Base-by-base conservation (phyloP, 495 filamentous ascomycete genomes). In the Bombardia bombarda region DNA sequence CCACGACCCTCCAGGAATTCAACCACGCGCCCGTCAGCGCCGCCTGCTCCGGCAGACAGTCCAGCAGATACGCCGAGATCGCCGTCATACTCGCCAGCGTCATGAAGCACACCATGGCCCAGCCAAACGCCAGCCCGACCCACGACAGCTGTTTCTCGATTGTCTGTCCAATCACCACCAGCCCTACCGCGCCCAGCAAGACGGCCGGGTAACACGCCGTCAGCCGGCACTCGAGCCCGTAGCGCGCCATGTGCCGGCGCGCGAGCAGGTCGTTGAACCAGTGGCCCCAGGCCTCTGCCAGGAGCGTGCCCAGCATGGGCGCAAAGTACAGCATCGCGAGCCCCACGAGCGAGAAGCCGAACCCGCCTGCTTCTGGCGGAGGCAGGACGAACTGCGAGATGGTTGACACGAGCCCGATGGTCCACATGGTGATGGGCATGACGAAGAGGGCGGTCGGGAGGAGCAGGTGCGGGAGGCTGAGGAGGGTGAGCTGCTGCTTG, bases 121-220 rank as follows among this genome's bases (percentile, higher is more conserved):
- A 60, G 19, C 50, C 61, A 24, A 63, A 35, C 3, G 52, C 53
- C 24, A 63, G 48, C 13, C 55, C 48, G 32, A 61, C 51, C 47
- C 52, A 59, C 26, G 56, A 55, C 14, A 57, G 57, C 1, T 49
- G 45, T 12, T 61, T 23, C 39, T 61, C 46, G 13, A 68, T 40
- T 8, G 61, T 55, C 43, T 65, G 57, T 4, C 61, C 63, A 14
- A 63, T 40, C 9, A 68, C 16, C 1, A 68, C 40, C 40, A 64
- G 50, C 3, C 64, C 58, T 16, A 51, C 46, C 30, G 63, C 61
- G 1, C 69, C 77, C 6, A 75, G 18, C 14, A 65, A 1, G 10
- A 66, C 62, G n/a, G 74, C 70, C 8, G 74, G 74, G 52, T 79
- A 80, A 12, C 62, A 62, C 22, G 78, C 46, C 74, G 73, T 79